Conservation (phyloP, 306 rosid species). For the Cucumis hystrix region DNA sequence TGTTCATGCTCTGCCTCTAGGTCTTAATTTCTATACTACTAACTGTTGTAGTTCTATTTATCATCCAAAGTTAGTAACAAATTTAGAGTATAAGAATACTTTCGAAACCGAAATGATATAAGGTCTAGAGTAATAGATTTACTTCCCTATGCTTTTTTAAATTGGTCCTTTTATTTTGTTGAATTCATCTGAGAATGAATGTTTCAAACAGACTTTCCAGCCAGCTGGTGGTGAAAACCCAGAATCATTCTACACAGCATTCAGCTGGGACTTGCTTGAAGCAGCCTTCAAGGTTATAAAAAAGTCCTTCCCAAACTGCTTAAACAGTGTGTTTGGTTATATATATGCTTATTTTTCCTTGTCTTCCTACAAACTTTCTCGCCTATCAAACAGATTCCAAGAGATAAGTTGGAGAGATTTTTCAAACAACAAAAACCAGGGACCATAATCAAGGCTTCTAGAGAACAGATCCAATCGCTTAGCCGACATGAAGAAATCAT, state of each 20-base stretch:
- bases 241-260: constrained; percentile 48
- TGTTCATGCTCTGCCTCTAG: too few relatives aligned
- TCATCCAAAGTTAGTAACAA: too few relatives aligned
- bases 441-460: constrained; percentile 30
- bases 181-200: not conserved
- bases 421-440: constrained; percentile 31
- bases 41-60: too few relatives aligned
- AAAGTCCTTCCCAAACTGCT: not conserved
- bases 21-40: too few relatives aligned
- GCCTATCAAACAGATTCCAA: constrained; percentile 14
- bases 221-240: constrained; percentile 34
- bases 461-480: constrained; percentile 27
- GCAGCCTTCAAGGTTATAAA: constrained; percentile 37
- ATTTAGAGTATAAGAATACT: too few relatives aligned
- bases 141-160: too few relatives aligned
- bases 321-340: not conserved
- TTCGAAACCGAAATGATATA: too few relatives aligned
- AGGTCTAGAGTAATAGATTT: too few relatives aligned
- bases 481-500: constrained; percentile 11
- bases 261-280: constrained; percentile 50
- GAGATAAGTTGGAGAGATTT: constrained; percentile 22
- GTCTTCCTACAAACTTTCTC: not conserved
- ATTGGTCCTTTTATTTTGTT: not conserved
- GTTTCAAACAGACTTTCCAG: constrained; percentile 26
- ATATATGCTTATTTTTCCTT: not conserved